A percentile compares a stretch with the other conserved stretches of the same genome.
Evolutionary conservation across 768 basidiomycete species (phyloP).

Genomic region (Xanthoconium purpureum): DNA sequence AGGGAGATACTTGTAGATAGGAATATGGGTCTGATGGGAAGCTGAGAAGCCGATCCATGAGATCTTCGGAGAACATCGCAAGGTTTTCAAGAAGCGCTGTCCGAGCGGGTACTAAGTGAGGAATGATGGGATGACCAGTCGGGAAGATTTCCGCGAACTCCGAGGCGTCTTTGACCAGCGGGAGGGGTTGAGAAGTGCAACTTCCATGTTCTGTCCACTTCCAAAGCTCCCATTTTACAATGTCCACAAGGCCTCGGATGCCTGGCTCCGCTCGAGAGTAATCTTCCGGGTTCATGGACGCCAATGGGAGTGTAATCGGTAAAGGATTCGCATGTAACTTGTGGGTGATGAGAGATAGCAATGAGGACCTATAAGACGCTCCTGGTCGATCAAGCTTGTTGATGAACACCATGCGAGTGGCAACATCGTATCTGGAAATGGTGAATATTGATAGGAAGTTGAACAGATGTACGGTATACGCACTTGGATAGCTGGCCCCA

Average conservation of each 20-base stretch:
- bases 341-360: conserved; percentile 71
- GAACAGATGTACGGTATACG: conserved; percentile 26
- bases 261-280: conserved; percentile 78
- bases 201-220: conserved; percentile 59
- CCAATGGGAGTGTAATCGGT: conserved; percentile 67
- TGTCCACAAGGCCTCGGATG: conserved; percentile 78
- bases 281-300: conserved; percentile 65
- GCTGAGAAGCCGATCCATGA: conserved; percentile 70
- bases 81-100: conserved; percentile 71
- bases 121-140: conserved; percentile 60
- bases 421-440: conserved; percentile 65
- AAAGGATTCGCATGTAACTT: conserved; percentile 74
- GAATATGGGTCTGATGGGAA: conserved; percentile 55
- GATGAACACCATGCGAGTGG: conserved; percentile 74
- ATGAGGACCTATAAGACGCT: conserved; percentile 69
- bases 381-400: conserved; percentile 90
- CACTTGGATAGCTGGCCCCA: conserved; percentile 87
- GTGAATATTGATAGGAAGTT: neutral
- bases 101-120: conserved; percentile 65
- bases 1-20: conserved; percentile 58
- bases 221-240: conserved; percentile 83
- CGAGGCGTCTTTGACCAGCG: conserved; percentile 46
- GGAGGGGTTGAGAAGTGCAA: conserved; percentile 44
- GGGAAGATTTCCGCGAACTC: conserved; percentile 45
- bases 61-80: conserved; percentile 73